Evolutionary conservation across 495 filamentous ascomycete species (phyloP), one percentile per base, ranked within the genome.

Genomic region (Podospora conica): DNA sequence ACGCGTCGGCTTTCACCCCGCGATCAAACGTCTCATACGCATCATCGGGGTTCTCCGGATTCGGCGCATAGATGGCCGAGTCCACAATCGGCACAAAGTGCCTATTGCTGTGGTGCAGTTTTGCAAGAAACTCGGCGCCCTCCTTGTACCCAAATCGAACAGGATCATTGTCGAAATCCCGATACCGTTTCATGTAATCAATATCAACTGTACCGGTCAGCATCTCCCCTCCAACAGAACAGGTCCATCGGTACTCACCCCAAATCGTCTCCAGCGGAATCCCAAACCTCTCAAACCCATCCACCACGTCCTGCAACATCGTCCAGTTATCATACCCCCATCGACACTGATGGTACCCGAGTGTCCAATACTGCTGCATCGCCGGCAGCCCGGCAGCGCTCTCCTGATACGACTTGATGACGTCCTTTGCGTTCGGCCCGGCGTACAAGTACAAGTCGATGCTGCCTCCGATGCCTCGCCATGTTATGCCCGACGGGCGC

Each of bases 321-420:
- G 86, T 87, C 78, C 90, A 88, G 75, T 93, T 91, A 9, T 79
- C 78, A 71, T 94, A 94, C 8, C 93, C 93, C 76, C 91, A 96
- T 66, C 89, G 81, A 72, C 92, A 96, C 67, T 96, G 89, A 69
- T 96, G 91, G 70, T 87, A 91, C 2, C 93, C 93, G 68, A 96
- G 88, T 0, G 87, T 84, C 90, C 91, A 97, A 76, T 96, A 97
- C 62, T 91, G 90, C 74, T 92, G 89, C 91, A 95, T 92, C 0
- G 87, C 87, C 8, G 92, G 88, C 22, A 89, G 77, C 0, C 90
- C 90, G 61, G 88, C 83, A 11, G 90, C 79, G 84, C 88, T 74
- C 25, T 82, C 80, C 56, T 90, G 83, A 73, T 97, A 96, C 62
- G 91, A 81, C 69, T 81, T 82, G 20, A 86, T 87, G 8, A 93